These are phyloP conservation scores for Kwoniella heveanensis DNA, from an alignment of 768 basidiomycete species.

Conservation along the genomic window DNA sequence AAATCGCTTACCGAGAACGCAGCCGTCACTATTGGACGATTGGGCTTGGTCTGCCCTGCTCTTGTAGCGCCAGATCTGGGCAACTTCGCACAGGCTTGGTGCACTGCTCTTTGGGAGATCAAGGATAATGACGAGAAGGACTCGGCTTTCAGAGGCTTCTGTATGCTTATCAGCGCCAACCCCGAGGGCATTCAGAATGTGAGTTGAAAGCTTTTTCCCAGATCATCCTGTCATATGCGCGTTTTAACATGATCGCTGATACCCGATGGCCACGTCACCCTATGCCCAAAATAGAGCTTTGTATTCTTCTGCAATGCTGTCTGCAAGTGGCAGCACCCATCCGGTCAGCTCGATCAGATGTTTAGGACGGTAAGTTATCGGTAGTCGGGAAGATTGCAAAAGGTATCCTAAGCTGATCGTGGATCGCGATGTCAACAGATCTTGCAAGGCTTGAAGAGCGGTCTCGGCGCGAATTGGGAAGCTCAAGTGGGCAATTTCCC, in stretches of 20 bases:
- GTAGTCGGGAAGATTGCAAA: neutral
- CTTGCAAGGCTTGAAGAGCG: constrained; percentile 83
- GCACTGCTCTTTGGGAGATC: constrained; percentile 94
- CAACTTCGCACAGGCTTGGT: constrained; percentile 94
- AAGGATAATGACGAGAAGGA: constrained; percentile 99
- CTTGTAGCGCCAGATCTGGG: constrained; percentile 85
- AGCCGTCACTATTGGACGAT: constrained; percentile 94
- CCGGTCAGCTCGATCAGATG: constrained; percentile 86
- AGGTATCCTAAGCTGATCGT: neutral
- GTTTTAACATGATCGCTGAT: neutral
- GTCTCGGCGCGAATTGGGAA: constrained; percentile 77
- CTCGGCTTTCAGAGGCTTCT: constrained; percentile 95
- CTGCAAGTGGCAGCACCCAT: constrained; percentile 90
- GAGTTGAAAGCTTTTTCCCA: constrained; percentile 41
- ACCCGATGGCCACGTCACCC: neutral
- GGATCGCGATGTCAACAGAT: constrained; percentile 59
- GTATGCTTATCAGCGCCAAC: constrained; percentile 91
- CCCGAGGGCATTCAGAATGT: constrained; percentile 92
- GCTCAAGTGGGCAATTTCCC: constrained; percentile 82
- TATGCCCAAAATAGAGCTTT: constrained; percentile 65
- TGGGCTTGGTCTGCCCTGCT: constrained; percentile 87
- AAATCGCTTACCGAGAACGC: constrained; percentile 96
- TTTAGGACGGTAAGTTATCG: constrained; percentile 66
- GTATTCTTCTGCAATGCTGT: constrained; percentile 99
- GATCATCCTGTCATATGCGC: too few relatives aligned